Evolutionary conservation across 495 filamentous ascomycete species (phyloP), one percentile per base, ranked within the genome.

Genomic region (Margaritispora aquatica): DNA sequence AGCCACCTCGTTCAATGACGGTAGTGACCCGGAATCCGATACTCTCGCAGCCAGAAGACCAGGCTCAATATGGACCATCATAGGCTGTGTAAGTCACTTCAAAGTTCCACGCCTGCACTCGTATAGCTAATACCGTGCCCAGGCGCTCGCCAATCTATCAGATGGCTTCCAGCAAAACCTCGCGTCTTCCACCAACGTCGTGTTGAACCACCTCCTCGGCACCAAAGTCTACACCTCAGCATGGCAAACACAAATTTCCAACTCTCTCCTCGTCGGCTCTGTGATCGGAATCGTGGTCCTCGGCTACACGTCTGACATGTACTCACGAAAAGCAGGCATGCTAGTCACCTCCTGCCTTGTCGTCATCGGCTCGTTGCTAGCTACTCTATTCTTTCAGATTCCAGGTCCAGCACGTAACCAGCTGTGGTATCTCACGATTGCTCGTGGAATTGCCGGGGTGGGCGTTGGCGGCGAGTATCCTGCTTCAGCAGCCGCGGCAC

Each of bases 121-220:
- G 15, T n/a, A 36, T 34, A 17, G 1, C 26, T 54, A 17, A 54
- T 29, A 9, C 15, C 27, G 3, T 15, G 23, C n/a, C n/a, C 19
- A 54, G 52, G 52, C 52, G 41, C 26, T 54, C 7, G 52, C 52
- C 26, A 54, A 54, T 21, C 20, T 54, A 15, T 54, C 52, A 7
- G 52, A 54, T 36, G 52, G 52, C 10, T 54, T 34, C 34, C 52
- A 54, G 20, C 52, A 54, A 41, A 54, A 36, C 24, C 21, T 54
- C 20, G 52, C 52, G 1, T 54, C 52, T 15, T 54, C 52, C 1
- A 54, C 27, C 15, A 54, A 54, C 21, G 26, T 54, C 27, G 52
- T 54, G 2, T 23, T 54, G 19, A 54, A 54, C 17, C 52, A 54
- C 52, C 15, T 38, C 13, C 52, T 54, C 27, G 22, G 17, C 26